Evolutionary conservation across 768 basidiomycete genomes (phyloP).

Genomic region (Boletus edulis): DNA sequence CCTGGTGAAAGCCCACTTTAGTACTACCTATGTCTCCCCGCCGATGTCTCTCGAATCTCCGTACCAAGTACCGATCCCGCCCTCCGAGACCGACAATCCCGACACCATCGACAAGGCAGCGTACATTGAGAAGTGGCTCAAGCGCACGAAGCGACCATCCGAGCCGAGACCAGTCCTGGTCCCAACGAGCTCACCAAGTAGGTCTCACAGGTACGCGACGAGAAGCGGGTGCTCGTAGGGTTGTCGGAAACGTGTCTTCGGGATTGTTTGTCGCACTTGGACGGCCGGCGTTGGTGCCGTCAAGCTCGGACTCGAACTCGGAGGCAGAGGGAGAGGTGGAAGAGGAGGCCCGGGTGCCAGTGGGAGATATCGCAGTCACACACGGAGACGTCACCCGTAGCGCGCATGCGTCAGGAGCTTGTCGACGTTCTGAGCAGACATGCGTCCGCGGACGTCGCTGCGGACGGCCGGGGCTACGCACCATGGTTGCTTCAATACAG

Average conservation of each 20-base stretch:
- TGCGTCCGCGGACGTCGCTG: too few species aligned
- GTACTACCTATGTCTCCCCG: slow-evolving; percentile 74
- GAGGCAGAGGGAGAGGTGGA: slow-evolving; percentile 25
- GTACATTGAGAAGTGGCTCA: slow-evolving; percentile 78
- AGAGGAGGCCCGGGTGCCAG: too few species aligned
- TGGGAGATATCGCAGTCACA: too few species aligned
- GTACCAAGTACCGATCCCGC: slow-evolving; percentile 59
- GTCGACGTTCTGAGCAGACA: too few species aligned
- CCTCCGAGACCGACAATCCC: slow-evolving; percentile 33
- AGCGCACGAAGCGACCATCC: slow-evolving; percentile 56
- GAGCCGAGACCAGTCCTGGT: neutral
- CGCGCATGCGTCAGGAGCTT: slow-evolving; percentile 58
- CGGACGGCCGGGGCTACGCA: slow-evolving; percentile 35
- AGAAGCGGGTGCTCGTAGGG: slow-evolving; percentile 62
- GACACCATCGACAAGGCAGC: slow-evolving; percentile 51
- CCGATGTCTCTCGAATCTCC: slow-evolving; percentile 86
- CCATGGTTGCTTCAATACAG: slow-evolving; percentile 90
- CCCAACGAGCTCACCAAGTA: slow-evolving; percentile 43
- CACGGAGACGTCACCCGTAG: slow-evolving; percentile 24
- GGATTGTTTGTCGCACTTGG: slow-evolving; percentile 82
- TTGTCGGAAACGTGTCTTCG: slow-evolving; percentile 64
- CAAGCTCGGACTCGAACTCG: slow-evolving; percentile 28
- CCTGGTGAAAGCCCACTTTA: slow-evolving; percentile 60
- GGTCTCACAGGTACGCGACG: slow-evolving; percentile 47
- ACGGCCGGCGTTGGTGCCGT: slow-evolving; percentile 46